Base-by-base conservation (phyloP, 2,329 filamentous ascomycete species). In the Pezicula carpinea region DNA sequence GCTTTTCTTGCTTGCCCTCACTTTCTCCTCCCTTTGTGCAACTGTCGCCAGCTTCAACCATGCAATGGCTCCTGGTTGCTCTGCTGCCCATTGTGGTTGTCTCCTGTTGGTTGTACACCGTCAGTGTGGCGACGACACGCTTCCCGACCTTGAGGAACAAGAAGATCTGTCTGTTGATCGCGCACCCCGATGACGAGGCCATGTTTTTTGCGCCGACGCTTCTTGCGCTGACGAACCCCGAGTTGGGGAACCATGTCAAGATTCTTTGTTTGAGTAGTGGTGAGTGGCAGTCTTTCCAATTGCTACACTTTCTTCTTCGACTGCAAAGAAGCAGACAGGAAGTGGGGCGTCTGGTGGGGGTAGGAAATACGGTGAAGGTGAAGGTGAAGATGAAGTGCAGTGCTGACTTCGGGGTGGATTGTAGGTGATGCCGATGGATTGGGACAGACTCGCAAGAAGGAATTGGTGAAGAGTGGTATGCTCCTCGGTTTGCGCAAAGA, bases 141-240 rank as follows among this genome's bases (percentile, higher is more conserved):
- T 79, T 88, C 57, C 87, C 89, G 4, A 77, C 72, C 38, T 72
- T 96, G 53, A 75, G 74, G 58, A 85, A 89, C 71, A 95, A 95
- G 76, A 83, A 88, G 61, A 89, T 99, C 63, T 87, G 88, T 64
- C 79, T 99, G 45, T 75, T 99, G 46, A 97, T 99, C 61, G 93
- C 93, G 18, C 93, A 99, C 70, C 93, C 93, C 0, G 93, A 99
- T 69, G 93, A 99, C 62, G 93, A 99, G 73, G 93, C 92, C 66
- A 99, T 99, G 93, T 99, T 99, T 76, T 99, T 99, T 69, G 83
- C 90, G 53, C 93, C 93, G 0, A 87, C 89, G 1, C 75, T 97
- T 13, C 76, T 95, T 58, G 83, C 87, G n/a, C 78, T 99, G 48
- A 92, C 90, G 15, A 75, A 79, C 13, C 89, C 89, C 4, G 80